Evolutionary conservation across 2,329 filamentous ascomycete species (phyloP).

Genomic region (Xylariaceae sp.): DNA sequence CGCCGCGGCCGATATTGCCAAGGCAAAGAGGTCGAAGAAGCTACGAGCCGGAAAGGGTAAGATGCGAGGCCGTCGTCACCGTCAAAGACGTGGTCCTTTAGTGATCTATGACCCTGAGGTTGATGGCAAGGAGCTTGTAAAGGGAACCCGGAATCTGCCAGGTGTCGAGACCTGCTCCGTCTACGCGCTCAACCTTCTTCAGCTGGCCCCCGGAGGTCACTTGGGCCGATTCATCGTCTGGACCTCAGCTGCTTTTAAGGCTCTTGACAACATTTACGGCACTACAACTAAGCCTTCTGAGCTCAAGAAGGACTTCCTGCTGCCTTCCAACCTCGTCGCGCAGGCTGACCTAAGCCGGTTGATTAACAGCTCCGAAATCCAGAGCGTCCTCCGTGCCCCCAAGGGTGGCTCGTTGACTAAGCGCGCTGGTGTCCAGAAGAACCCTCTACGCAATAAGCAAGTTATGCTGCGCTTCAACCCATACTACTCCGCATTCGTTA

Average conservation of each 20-base stretch:
- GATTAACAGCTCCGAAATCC: constrained; percentile 99
- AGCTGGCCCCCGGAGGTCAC: constrained; percentile 98
- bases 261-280: constrained; percentile 96
- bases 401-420: constrained; percentile 91
- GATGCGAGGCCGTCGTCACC: constrained; percentile 93
- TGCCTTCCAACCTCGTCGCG: constrained; percentile 88
- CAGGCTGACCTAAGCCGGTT: constrained; percentile 96
- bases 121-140: constrained; percentile 92
- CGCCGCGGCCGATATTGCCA: constrained; percentile 87
- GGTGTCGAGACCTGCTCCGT: constrained; percentile 97
- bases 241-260: constrained; percentile 96
- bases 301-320: constrained; percentile 98
- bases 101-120: constrained; percentile 96
- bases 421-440: constrained; percentile 94
- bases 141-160: constrained; percentile 97
- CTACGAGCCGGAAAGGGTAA: constrained; percentile 98
- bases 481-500: constrained; percentile 88
- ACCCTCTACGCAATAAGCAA: constrained; percentile 99
- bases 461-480: constrained; percentile 98
- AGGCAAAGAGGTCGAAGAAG: constrained; percentile 97
- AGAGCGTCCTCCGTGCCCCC: constrained; percentile 90
- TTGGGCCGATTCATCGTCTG: constrained; percentile 99
- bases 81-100: constrained; percentile 95
- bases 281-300: constrained; percentile 86
- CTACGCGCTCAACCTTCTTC: constrained; percentile 95